Percentiles rank a stretch among this genome's conserved stretches.
Evolutionary conservation across 2,329 filamentous ascomycete species (phyloP).

Genomic region (Colletotrichum abscissum): DNA sequence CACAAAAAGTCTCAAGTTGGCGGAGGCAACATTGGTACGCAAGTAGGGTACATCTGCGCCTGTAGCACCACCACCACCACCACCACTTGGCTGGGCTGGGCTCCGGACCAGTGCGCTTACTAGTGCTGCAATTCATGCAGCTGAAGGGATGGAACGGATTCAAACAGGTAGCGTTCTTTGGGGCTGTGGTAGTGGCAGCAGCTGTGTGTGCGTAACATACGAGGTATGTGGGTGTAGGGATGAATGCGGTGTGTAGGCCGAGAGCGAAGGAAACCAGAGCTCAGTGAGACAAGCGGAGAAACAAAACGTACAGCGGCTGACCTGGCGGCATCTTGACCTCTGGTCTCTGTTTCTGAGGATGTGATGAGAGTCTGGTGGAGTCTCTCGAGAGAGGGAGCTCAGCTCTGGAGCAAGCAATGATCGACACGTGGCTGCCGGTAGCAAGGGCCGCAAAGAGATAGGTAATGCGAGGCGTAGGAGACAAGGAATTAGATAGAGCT

Average conservation of each 20-base stretch:
- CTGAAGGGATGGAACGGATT: background rate
- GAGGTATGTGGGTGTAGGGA: background rate
- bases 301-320: conserved; percentile 32
- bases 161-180: conserved; percentile 11
- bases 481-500: too few relatives aligned
- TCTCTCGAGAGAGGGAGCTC: background rate
- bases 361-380: background rate
- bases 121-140: conserved; percentile 25
- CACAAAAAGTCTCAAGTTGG: conserved; percentile 23
- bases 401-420: conserved; percentile 3
- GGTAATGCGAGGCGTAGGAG: background rate
- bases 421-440: conserved; percentile 24
- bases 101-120: conserved; percentile 22
- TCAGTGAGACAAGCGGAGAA: conserved; percentile 6
- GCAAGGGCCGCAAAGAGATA: background rate
- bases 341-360: background rate
- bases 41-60: background rate
- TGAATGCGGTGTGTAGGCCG: background rate
- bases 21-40: conserved; percentile 7
- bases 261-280: background rate
- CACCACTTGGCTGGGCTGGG: background rate
- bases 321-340: conserved; percentile 25
- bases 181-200: background rate
- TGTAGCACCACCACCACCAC: background rate
- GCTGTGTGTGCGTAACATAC: background rate